phyloP scores from a whole-genome alignment of 768 basidiomycete species.

The Leccinum sublutescens region DNA sequence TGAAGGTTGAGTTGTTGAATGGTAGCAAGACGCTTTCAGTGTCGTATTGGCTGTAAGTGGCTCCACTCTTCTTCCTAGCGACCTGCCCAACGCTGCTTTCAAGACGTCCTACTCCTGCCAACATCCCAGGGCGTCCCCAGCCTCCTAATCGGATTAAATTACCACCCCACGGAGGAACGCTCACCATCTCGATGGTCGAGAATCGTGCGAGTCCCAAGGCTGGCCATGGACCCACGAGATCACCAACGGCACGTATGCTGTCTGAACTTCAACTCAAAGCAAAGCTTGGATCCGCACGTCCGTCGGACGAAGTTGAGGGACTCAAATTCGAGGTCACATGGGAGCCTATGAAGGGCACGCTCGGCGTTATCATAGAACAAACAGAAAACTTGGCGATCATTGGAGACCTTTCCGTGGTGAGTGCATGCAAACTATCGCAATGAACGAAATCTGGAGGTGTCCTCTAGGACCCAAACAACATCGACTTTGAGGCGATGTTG shows the following conservation, averaged over 20 bases:
- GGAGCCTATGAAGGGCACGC: conserved; percentile 68
- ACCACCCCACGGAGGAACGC: conserved; percentile 65
- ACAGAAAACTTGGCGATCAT: conserved; percentile 44
- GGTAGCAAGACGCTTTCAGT: conserved; percentile 66
- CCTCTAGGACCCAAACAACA: conserved; percentile 56
- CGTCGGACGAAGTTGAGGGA: conserved; percentile 77
- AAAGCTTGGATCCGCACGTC: conserved; percentile 51
- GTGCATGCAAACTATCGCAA: conserved; percentile 24
- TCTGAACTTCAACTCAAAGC: conserved; percentile 62
- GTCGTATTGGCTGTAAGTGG: conserved; percentile 84
- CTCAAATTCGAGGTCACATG: conserved; percentile 70
- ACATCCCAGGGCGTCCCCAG: conserved; percentile 29
- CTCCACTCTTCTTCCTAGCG: conserved; percentile 5
- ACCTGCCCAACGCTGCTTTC: conserved; percentile 8
- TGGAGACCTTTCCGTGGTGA: conserved; percentile 54
- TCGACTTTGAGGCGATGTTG: conserved; percentile 75
- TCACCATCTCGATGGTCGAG: conserved; percentile 71
- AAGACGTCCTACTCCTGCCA: conserved; percentile 41
- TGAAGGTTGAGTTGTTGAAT: conserved; percentile 67
- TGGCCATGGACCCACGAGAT: conserved; percentile 48
- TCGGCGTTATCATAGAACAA: conserved; percentile 56
- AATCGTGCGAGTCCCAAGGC: conserved; percentile 39
- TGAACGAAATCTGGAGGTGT: background rate
- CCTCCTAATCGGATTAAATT: conserved; percentile 39
- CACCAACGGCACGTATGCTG: conserved; percentile 52